Percentiles rank a stretch among this genome's conserved stretches.
phyloP scores from a whole-genome alignment of 345 rosid genomes.

The Rhizophora apiculata region DNA sequence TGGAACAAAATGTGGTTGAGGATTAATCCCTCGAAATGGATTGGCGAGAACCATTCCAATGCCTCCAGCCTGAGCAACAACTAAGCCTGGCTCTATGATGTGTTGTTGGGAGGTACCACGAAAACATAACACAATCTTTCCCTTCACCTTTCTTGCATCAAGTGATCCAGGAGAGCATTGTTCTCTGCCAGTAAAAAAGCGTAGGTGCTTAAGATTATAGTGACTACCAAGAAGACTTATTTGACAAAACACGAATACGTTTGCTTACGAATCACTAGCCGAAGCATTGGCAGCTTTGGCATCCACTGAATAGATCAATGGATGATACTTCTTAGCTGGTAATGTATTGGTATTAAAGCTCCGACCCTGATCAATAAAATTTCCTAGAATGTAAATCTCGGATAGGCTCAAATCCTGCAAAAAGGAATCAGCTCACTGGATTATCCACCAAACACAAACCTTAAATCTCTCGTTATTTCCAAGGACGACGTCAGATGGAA shows the following conservation, averaged over 20 bases:
- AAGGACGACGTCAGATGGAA: slow-evolving; percentile 9
- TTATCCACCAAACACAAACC: neutral
- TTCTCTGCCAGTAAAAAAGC: neutral
- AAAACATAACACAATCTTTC: slow-evolving; percentile 18
- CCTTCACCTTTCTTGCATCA: slow-evolving; percentile 12
- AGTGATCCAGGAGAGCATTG: slow-evolving; percentile 6
- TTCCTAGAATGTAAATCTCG: neutral
- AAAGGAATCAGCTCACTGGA: neutral
- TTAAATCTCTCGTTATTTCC: slow-evolving; percentile 15
- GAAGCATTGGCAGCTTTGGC: slow-evolving; percentile 16
- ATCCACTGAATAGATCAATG: slow-evolving; percentile 15
- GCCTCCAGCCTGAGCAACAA: slow-evolving; percentile 18
- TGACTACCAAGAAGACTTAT: neutral
- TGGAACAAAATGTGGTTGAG: slow-evolving; percentile 8
- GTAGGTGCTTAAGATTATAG: neutral
- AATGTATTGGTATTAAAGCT: slow-evolving; percentile 9
- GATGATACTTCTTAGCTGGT: slow-evolving; percentile 6
- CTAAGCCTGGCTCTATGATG: slow-evolving; percentile 7
- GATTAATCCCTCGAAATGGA: neutral
- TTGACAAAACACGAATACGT: neutral
- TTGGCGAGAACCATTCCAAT: slow-evolving; percentile 20
- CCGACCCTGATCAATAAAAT: slow-evolving; percentile 3
- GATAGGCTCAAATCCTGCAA: neutral
- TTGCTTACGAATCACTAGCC: slow-evolving; percentile 9
- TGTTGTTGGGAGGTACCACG: neutral